Conservation (phyloP, 345 rosid species). For the Lumnitzera littorea region DNA sequence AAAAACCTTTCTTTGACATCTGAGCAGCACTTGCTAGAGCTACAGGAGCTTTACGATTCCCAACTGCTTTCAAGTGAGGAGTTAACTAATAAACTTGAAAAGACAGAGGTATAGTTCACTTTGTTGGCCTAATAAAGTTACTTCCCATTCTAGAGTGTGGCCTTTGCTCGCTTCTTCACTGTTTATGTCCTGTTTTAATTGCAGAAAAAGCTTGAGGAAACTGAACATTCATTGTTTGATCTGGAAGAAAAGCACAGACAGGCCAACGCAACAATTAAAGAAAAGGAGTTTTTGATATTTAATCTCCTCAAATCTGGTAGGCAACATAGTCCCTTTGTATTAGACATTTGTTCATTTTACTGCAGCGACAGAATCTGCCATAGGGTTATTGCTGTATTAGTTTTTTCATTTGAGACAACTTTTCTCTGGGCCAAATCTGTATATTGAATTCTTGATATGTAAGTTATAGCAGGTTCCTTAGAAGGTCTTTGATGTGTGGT, state of each 20-base stretch:
- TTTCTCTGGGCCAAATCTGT: too few species aligned
- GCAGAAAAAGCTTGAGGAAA: slow-evolving; percentile 87
- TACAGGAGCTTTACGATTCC: slow-evolving; percentile 77
- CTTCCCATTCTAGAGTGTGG: neutral
- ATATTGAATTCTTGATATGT: neutral
- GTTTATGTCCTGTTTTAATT: slow-evolving; percentile 6
- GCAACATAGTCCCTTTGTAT: slow-evolving; percentile 2
- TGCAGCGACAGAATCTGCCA: too few species aligned
- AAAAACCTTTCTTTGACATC: slow-evolving; percentile 8
- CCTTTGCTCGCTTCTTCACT: slow-evolving; percentile 2
- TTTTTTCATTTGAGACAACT: too few species aligned
- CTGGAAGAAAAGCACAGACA: slow-evolving; percentile 92
- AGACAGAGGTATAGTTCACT: slow-evolving; percentile 55
- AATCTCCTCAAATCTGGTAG: slow-evolving; percentile 89
- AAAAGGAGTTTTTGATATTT: slow-evolving; percentile 80
- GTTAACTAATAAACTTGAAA: slow-evolving; percentile 71
- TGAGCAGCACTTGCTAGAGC: slow-evolving; percentile 72
- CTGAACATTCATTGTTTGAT: slow-evolving; percentile 70
- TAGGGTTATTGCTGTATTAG: too few species aligned
- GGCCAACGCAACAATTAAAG: slow-evolving; percentile 87
- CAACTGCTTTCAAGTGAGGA: slow-evolving; percentile 66
- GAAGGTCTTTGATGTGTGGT: too few species aligned
- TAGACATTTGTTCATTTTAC: too few species aligned
- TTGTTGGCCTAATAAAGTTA: too few species aligned
- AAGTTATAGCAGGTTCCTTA: too few species aligned